Base-by-base conservation (phyloP, 768 basidiomycete genomes). In the Peribolospora kevripleyi region DNA sequence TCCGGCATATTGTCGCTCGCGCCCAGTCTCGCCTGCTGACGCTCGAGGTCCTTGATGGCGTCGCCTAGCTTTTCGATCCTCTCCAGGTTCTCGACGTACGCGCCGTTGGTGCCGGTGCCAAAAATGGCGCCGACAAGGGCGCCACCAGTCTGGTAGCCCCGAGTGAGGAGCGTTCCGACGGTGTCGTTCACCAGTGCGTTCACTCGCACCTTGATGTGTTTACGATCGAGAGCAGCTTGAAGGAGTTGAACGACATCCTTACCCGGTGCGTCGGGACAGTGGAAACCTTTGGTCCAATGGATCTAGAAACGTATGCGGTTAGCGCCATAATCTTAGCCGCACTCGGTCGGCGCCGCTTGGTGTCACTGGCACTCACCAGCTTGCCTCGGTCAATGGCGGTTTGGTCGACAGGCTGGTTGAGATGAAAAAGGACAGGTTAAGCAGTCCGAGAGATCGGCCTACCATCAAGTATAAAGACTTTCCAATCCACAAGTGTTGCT, bases 101-200 rank as follows among this genome's bases (percentile, higher is more conserved):
- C 93, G 40, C 93, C 93, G 64, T 98, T 98, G 5, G 93, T 97
- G 13, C 93, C 93, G 0, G 93, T 98, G 37, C 93, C 93, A 65
- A 97, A 97, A 63, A 97, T 97, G 54, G 81, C 81, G 50, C 73
- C 73, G 42, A 90, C 75, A 11, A 87, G 71, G 62, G 85, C 91
- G 5, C 83, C 83, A 14, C 93, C 93, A 3, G 79, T 76, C n/a
- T 82, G 83, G 65, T 98, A 98, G 7, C 88, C 83, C 49, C 86
- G 76, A 8, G 90, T 90, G 39, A 98, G 72, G 48, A 95, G 75
- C 5, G 93, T 84, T 40, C 93, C 93, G 36, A 95, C 91, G 25
- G 93, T 98, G 67, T 93, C 88, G 66, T 95, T 95, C 10, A 95
- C 87, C 48, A 93, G 75, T 3, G 90, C 90, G 14, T 84, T 79